These are phyloP conservation scores for Artemisia annua DNA, from an alignment of 129 eudicot species.

Conservation along the genomic window DNA sequence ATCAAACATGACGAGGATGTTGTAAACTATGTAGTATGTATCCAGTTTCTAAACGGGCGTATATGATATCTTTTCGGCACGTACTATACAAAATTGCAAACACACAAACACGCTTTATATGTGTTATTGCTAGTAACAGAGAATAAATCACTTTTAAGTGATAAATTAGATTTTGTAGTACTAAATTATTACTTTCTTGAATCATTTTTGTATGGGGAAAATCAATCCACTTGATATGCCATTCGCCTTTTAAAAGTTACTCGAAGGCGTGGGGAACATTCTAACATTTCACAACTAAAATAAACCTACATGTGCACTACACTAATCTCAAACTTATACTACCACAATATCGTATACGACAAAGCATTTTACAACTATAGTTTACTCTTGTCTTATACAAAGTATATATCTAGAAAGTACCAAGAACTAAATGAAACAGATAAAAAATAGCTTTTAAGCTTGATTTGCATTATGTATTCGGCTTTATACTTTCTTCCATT, in stretches of 20 bases:
- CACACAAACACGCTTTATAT: too few species aligned
- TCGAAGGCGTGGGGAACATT: conserved; percentile 29
- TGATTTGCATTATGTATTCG: too few species aligned
- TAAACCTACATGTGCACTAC: conserved; percentile 21
- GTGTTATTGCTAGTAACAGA: too few species aligned
- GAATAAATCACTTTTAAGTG: too few species aligned
- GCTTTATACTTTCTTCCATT: too few species aligned
- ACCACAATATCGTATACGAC: neutral
- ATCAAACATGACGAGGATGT: too few species aligned
- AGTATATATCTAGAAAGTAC: neutral
- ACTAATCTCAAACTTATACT: neutral
- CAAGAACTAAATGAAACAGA: neutral
- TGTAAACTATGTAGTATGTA: too few species aligned
- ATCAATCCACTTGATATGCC: neutral
- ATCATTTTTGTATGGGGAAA: neutral
- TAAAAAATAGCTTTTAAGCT: too few species aligned
- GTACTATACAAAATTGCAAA: too few species aligned
- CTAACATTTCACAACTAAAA: conserved; percentile 19
- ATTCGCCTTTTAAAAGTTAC: conserved; percentile 18
- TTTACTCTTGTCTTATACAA: neutral
- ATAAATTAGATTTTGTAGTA: too few species aligned
- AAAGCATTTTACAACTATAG: neutral
- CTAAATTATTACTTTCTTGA: neutral
- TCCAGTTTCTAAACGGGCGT: too few species aligned
- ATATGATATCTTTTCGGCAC: too few species aligned